Evolutionary conservation across 352 stramenopile genomes (phyloP).

Genomic region (Pythium plurisporium): DNA sequence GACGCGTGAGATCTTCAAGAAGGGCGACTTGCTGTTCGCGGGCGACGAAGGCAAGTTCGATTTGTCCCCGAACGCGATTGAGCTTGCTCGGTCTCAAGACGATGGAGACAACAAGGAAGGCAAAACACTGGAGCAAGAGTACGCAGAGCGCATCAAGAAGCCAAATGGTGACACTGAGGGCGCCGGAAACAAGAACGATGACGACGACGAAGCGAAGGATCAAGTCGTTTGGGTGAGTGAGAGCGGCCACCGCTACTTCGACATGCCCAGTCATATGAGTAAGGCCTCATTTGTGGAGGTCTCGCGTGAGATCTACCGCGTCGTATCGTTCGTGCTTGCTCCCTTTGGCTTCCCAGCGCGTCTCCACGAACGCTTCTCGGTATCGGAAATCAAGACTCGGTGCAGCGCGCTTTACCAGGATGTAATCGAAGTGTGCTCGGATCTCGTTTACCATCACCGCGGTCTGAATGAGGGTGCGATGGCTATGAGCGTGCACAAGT

Average conservation of each 20-base stretch:
- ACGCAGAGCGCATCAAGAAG: conserved; percentile 37
- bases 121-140: conserved; percentile 32
- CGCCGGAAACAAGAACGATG: neutral
- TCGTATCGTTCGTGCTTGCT: conserved; percentile 78
- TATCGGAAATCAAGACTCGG: conserved; percentile 70
- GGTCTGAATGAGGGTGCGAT: conserved; percentile 76
- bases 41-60: conserved; percentile 53
- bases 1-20: conserved; percentile 42
- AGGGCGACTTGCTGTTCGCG: conserved; percentile 37
- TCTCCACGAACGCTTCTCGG: conserved; percentile 49
- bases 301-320: conserved; percentile 63
- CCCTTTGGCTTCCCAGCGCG: conserved; percentile 68
- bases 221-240: conserved; percentile 44
- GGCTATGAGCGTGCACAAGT: conserved; percentile 87
- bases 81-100: neutral
- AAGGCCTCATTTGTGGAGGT: conserved; percentile 64
- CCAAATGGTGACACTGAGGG: conserved; percentile 21
- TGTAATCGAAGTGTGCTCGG: conserved; percentile 80
- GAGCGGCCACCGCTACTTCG: conserved; percentile 64
- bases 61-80: conserved; percentile 32
- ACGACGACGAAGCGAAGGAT: conserved; percentile 31
- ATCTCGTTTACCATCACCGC: conserved; percentile 76
- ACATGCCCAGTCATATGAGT: conserved; percentile 68
- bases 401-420: conserved; percentile 78
- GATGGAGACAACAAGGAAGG: neutral